Evolutionary conservation across 2,329 filamentous ascomycete species (phyloP), one percentile per base, ranked within the genome.

Genomic region (Emergomyces africanus): DNA sequence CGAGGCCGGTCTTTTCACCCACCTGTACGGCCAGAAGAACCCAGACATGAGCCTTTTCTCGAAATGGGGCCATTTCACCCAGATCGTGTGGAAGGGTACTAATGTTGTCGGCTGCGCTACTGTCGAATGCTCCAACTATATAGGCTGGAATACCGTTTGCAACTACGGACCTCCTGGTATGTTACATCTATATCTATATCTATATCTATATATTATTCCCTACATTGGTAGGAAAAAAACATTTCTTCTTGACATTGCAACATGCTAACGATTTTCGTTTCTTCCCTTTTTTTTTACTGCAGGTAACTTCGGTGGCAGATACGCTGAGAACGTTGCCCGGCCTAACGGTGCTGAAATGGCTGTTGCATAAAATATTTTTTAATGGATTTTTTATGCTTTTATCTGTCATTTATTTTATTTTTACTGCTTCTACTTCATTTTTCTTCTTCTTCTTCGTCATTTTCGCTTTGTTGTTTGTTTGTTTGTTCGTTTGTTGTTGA

Each of bases 61-160:
- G 58, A 64, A 69, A 4, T 90, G 82, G 80, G 89, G 89, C 59
- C 88, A 91, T 72, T 89, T 90, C 74, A 81, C 84, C 57, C 86
- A 91, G 76, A 76, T 90, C 35, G 79, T 90, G 60, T 91, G 88
- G 88, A 81, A 81, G 69, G 73, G 64, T 28, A 83, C 84, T 59
- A 81, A 74, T 20, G 65, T 77, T 44, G 76, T 90, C 57, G 88
- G 85, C 64, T 91, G 88, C 70, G 78, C 77, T 57, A 81, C 72
- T 33, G 68, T 71, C 23, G 62, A 64, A 72, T 83, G 77, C 79
- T 67, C 68, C 60, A 67, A 70, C 55, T 66, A 75, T 33, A 59
- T 78, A 42, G 75, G 84, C n/a, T 84, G 82, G 75, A 90, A 83
- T 78, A 91, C 88, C 35, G 89, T 95, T 68, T 96, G 90, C 85